phyloP scores from a whole-genome alignment of 495 filamentous ascomycete genomes.

The Amphirosellinia nigrospora region DNA sequence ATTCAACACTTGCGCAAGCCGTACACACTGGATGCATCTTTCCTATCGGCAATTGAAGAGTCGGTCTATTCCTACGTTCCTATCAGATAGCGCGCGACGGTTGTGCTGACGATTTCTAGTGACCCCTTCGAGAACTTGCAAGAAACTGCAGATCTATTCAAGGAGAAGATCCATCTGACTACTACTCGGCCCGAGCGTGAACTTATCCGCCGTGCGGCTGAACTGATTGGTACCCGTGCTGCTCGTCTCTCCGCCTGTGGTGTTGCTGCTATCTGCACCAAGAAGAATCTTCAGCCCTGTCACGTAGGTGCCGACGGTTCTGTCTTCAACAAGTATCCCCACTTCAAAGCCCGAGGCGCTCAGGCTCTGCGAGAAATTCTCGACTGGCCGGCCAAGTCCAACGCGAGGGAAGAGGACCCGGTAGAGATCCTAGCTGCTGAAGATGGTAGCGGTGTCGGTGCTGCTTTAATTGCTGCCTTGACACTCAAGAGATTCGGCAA shows the following conservation, averaged over 20 bases:
- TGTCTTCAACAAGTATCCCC: constrained; percentile 98
- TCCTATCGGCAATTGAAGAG: constrained; percentile 95
- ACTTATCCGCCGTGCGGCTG: constrained; percentile 83
- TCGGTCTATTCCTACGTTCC: constrained; percentile 40
- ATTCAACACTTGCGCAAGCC: constrained; percentile 77
- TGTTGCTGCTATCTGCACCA: constrained; percentile 92
- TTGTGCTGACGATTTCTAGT: constrained; percentile 43
- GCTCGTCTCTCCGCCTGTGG: constrained; percentile 93
- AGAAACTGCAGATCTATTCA: constrained; percentile 82
- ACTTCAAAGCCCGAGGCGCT: constrained; percentile 92
- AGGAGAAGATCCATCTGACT: constrained; percentile 70
- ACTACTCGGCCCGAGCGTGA: constrained; percentile 78
- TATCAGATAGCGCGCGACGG: neutral
- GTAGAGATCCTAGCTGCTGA: constrained; percentile 86
- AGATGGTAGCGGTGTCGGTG: constrained; percentile 95
- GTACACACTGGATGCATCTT: constrained; percentile 88
- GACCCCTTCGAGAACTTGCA: constrained; percentile 93
- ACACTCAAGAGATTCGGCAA: constrained; percentile 84
- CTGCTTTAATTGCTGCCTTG: constrained; percentile 90
- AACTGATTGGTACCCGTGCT: constrained; percentile 92
- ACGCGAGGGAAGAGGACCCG: constrained; percentile 72
- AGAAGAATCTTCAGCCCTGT: constrained; percentile 86
- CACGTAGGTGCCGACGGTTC: constrained; percentile 96
- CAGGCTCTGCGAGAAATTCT: constrained; percentile 90
- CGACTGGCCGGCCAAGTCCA: constrained; percentile 77